Evolutionary conservation across 495 filamentous ascomycete genomes (phyloP), one percentile per base, ranked within the genome.

Genomic region (Penicillium turbatum): DNA sequence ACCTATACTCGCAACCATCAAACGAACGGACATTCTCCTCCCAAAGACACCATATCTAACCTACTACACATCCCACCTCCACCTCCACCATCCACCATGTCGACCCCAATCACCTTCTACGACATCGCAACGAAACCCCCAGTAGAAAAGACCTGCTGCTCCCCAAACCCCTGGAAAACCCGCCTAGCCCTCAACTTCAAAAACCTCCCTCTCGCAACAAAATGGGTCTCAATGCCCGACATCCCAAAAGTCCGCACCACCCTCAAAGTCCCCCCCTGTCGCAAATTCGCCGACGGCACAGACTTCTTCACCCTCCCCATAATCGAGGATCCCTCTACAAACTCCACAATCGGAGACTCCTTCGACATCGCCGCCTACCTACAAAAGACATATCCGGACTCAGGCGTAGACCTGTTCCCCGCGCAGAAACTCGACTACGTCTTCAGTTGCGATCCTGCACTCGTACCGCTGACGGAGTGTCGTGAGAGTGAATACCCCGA

Each of bases 141-240:
- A 45, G 53, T 63, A 3, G 59, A 62, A 9, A 64, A 72, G 27
- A 72, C 39, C 59, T 46, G 26, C 51, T 57, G 58, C 53, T 63
- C 76, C 0, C 76, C 77, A 5, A 87, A 87, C 62, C 82, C 83
- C 3, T 84, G 79, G 77, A 86, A 86, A 62, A 49, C 70, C 36
- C 80, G 83, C 3, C 61, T 67, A 13, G 80, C 84, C 0, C 78
- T 87, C 30, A 84, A 81, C 69, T 82, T 82, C 77, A 85, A 83
- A 56, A n/a, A 36, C 27, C 27, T 74, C 5, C 66, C 74, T 2
- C 82, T 79, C 71, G 48, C 48, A 12, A 86, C 83, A n/a, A 40
- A 59, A 21, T 82, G 80, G 81, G 73, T 82, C 0, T 54, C 63
- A 0, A 37, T 85, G 0, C 76, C 72, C 17, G 72, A 83, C 41